Evolutionary conservation across 2,329 filamentous ascomycete genomes (phyloP), one percentile per base, ranked within the genome.

Genomic region (Elsinoe necatrix): DNA sequence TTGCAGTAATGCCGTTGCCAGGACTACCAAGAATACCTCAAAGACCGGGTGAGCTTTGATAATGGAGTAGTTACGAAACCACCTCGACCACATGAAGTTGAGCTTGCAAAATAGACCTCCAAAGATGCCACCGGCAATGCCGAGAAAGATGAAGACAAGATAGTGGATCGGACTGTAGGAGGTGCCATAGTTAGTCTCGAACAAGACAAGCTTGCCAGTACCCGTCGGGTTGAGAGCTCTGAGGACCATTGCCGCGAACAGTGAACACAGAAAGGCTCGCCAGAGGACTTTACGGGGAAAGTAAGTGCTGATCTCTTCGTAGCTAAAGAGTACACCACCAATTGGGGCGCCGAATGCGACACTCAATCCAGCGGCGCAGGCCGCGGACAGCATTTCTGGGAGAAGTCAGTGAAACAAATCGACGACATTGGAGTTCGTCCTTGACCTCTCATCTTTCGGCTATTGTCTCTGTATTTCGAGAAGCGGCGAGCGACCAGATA

Each of bases 301-400:
- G 58, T 82, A 81, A 0, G 79, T 82, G 60, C 73, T 77, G 59
- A 83, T 81, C 68, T 83, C 80, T 64, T 80, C 78, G 57, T 82
- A 82, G 43, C 75, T 77, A 65, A 84, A 84, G 3, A 83, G 68
- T 0, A 83, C 80, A 7, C 80, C 80, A 1, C 80, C 80, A 54
- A 83, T 82, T 0, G 81, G 81, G 18, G 81, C 80, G 4, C 81
- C 81, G 61, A 83, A 84, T 0, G 80, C 81, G 0, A 83, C 81
- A 16, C 77, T 79, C 48, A 84, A 66, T 1, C 80, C 81, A 11
- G 79, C 72, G 0, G 80, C 78, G 60, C 79, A 82, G 1, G 78
- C 77, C 2, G 80, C 79, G 43, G 77, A 78, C 9, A 83, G 70
- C 64, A 83, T 75, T 66, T 83, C 80, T 9, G 31, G 16, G 4